phyloP scores from a whole-genome alignment of 2,329 filamentous ascomycete species.

The Hypomyces perniciosus region DNA sequence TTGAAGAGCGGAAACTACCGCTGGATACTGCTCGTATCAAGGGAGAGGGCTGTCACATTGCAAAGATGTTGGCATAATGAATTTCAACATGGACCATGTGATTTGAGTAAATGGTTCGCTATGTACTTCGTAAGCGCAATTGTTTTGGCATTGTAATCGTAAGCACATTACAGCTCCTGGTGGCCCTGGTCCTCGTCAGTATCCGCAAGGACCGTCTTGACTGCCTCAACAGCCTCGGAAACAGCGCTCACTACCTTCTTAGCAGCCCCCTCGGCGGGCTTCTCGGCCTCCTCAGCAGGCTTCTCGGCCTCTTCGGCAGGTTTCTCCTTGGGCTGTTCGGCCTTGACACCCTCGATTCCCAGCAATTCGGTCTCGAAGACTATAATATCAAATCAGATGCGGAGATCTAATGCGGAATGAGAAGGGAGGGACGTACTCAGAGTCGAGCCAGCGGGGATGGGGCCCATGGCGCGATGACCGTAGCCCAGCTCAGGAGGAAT shows the following conservation, averaged over 20 bases:
- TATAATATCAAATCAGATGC: slow-evolving; percentile 25
- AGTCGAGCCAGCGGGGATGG: slow-evolving; percentile 76
- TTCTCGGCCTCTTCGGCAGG: slow-evolving; percentile 21
- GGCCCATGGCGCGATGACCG: slow-evolving; percentile 67
- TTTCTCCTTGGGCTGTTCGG: neutral
- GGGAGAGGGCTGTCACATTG: no score
- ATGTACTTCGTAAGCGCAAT: slow-evolving; percentile 10
- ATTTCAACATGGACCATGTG: neutral
- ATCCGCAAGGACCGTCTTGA: slow-evolving; percentile 47
- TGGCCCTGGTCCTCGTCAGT: slow-evolving; percentile 52
- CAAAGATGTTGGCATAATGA: neutral
- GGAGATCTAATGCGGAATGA: slow-evolving; percentile 11
- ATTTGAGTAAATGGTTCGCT: slow-evolving; percentile 6
- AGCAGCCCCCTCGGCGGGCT: slow-evolving; percentile 19
- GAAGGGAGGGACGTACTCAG: slow-evolving; percentile 48
- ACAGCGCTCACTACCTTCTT: slow-evolving; percentile 19
- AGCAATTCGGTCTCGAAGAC: slow-evolving; percentile 91
- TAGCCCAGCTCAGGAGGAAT: slow-evolving; percentile 86
- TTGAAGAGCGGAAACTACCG: neutral
- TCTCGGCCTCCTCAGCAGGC: slow-evolving; percentile 28
- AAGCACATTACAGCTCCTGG: slow-evolving; percentile 47
- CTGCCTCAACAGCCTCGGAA: slow-evolving; percentile 25
- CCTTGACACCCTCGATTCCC: slow-evolving; percentile 65
- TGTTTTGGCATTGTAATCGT: slow-evolving; percentile 3
- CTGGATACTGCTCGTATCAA: no score